Base-by-base conservation (phyloP, 257 asterid species). In the Jacaranda copaia region DNA sequence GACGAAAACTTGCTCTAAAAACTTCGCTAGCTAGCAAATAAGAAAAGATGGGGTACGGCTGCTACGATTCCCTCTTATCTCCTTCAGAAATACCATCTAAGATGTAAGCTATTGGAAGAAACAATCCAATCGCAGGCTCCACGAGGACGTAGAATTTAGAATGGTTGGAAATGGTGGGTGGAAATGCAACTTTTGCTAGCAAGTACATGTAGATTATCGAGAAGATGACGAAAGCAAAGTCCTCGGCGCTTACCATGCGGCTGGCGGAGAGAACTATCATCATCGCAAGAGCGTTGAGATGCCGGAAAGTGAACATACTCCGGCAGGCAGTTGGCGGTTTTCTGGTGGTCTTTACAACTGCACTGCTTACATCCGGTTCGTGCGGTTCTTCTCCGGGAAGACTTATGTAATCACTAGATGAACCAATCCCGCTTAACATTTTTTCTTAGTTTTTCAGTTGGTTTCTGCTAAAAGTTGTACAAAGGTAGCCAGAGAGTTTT, bases 381-480 rank as follows among this genome's bases (percentile, higher is more conserved):
- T 25, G 32, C 32, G 32, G 32, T 25, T 25, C 32, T 25, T 89
- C 96, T 38, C 73, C 78, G 0, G 86, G 89, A 65, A 85, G 84
- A 57, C 70, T 53, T 79, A 84, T 84, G 78, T 89, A 2, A 25
- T 25, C 91, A 51, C 88, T 68, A 53, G 81, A 68, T 57, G 92
- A 90, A 62, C 94, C 90, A 6, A 91, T 87, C 10, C 93, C 95
- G 56, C 91, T 93, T 7, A 96, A 88, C 98, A 93, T 93, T 43
- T 25, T 64, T 88, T 71, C 15, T 8, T 25, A 14, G 45, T 8
- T 70, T 39, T 56, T 42, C 60, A 4, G 65, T 36, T 51, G 70
- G 6, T 43, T 77, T 55, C 52, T 15, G 15, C 38, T 66, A 52
- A 5, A 43, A 56, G 53, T 16, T 68, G 75, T 43, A 42, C 5